Evolutionary conservation across 106 monocot genomes (phyloP), one percentile per base, ranked within the genome.

Genomic region (Vanilla planifolia): DNA sequence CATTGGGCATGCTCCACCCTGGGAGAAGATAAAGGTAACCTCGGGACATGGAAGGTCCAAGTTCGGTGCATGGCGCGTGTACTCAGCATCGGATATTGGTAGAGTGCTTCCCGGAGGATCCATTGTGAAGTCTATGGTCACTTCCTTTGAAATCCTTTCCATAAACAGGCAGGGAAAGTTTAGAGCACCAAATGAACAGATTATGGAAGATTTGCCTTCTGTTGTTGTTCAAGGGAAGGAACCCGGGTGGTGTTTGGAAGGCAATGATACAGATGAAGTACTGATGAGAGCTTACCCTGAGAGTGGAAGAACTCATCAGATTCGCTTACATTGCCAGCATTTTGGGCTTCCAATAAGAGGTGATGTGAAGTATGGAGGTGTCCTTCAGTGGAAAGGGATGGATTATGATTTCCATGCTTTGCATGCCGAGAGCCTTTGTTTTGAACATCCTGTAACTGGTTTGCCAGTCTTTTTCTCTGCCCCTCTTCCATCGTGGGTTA

Each of bases 301-400:
- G 69, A 95, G 85, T 43, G 94, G 94, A 28, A 61, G 94, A 50
- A 95, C 94, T 7, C 94, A 95, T 72, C 94, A 95, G 70, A 86
- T 95, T 36, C 77, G 94, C 3, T 58, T 95, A 17, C 94, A 95
- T 21, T 95, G 94, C 23, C 94, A 95, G 72, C 75, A 89, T 68
- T 63, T 95, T 6, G 83, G 89, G 16, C 55, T 95, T 53, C 77
- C 94, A 0, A 86, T 89, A 39, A 75, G 48, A 70, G 94, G 94
- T 7, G 89, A 90, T 68, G 94, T 86, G 27, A 95, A 95, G 71
- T 95, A 95, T 61, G 80, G 80, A 0, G 94, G 94, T 2, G 80
- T 90, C 43, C 37, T 44, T 42, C 67, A 75, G 19, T 83, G 94
- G 89, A 69, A 81, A 3, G 89, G 83, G 10, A 46, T 58, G 41